Evolutionary conservation across 768 basidiomycete genomes (phyloP).

Genomic region (Lactarius psammicola): DNA sequence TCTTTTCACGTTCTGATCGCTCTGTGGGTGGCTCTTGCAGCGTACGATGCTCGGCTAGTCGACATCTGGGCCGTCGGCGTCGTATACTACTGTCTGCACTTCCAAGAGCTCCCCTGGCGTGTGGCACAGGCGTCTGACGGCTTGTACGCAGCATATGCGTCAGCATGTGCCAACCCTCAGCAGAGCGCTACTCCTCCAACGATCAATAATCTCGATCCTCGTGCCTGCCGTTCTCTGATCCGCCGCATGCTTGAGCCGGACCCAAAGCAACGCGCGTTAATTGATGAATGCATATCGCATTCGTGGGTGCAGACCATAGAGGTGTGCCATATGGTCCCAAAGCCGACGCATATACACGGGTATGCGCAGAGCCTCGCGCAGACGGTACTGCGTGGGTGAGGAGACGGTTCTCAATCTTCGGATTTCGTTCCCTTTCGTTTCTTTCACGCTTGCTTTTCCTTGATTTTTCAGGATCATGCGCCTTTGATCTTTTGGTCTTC

Average conservation of each 20-base stretch:
- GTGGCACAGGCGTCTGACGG: constrained; percentile 82
- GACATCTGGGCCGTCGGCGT: constrained; percentile 98
- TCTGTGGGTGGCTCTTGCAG: constrained; percentile 42
- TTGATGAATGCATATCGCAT: constrained; percentile 79
- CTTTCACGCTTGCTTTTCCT: neutral
- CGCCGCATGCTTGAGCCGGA: constrained; percentile 96
- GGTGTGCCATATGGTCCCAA: constrained; percentile 66
- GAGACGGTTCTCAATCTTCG: neutral
- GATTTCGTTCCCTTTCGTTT: constrained; percentile 3
- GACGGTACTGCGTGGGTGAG: constrained; percentile 20
- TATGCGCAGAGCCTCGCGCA: constrained; percentile 28
- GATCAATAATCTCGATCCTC: constrained; percentile 85
- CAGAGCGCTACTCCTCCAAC: constrained; percentile 56
- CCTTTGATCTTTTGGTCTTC: neutral
- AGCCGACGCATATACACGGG: constrained; percentile 71
- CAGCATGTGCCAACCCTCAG: constrained; percentile 49
- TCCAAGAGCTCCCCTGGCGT: constrained; percentile 97
- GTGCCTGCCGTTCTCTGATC: constrained; percentile 77
- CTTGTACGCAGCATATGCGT: constrained; percentile 75
- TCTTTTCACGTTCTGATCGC: constrained; percentile 41
- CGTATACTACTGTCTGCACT: constrained; percentile 98
- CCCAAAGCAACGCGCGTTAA: constrained; percentile 67
- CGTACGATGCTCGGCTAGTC: constrained; percentile 95
- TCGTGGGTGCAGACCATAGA: constrained; percentile 80
- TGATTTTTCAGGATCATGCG: neutral